These are phyloP conservation scores for Hyaloperonospora arabidopsidis DNA, from an alignment of 352 stramenopile species.

Conservation along the genomic window DNA sequence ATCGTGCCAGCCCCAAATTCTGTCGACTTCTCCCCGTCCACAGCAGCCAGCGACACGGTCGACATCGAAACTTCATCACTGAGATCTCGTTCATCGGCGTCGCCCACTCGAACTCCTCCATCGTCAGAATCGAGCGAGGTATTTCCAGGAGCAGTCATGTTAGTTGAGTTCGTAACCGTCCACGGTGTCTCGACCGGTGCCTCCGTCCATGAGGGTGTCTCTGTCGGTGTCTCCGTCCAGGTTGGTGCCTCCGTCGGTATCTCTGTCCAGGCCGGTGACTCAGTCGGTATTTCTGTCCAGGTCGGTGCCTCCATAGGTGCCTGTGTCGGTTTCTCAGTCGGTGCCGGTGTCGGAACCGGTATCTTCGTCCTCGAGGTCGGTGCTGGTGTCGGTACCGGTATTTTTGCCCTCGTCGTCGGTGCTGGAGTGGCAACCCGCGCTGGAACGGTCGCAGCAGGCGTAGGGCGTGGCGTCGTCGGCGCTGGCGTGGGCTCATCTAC, in stretches of 20 bases:
- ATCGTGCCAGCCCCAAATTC: constrained; percentile 5
- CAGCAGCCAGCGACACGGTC: constrained; percentile 15
- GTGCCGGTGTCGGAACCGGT: constrained; percentile 6
- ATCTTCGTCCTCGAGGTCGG: constrained; percentile 6
- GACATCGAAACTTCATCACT: constrained; percentile 12
- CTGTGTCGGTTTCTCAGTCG: constrained; percentile 4
- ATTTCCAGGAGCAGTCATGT: too few relatives aligned
- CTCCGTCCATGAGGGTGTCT: too few relatives aligned
- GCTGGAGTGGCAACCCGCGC: constrained; percentile 11
- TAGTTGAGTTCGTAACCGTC: too few relatives aligned
- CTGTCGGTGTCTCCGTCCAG: too few relatives aligned
- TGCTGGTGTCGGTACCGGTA: constrained; percentile 13
- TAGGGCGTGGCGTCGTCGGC: constrained; percentile 19
- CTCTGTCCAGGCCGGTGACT: too few relatives aligned
- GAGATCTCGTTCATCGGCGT: too few relatives aligned
- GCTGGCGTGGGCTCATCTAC: constrained; percentile 23
- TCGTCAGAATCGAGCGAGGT: too few relatives aligned
- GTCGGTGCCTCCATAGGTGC: too few relatives aligned
- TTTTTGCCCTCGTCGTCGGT: constrained; percentile 8
- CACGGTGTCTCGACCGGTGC: too few relatives aligned
- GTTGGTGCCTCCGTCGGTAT: too few relatives aligned
- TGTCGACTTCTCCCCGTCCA: not conserved
- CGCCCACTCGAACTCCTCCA: not conserved
- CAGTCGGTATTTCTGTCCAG: too few relatives aligned
- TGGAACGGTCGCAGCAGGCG: constrained; percentile 18